Percentiles rank a stretch among this genome's conserved stretches.
These are phyloP conservation scores for Aspergillus spinulosporus DNA, from an alignment of 2,329 filamentous ascomycete genomes.

Conservation along the genomic window DNA sequence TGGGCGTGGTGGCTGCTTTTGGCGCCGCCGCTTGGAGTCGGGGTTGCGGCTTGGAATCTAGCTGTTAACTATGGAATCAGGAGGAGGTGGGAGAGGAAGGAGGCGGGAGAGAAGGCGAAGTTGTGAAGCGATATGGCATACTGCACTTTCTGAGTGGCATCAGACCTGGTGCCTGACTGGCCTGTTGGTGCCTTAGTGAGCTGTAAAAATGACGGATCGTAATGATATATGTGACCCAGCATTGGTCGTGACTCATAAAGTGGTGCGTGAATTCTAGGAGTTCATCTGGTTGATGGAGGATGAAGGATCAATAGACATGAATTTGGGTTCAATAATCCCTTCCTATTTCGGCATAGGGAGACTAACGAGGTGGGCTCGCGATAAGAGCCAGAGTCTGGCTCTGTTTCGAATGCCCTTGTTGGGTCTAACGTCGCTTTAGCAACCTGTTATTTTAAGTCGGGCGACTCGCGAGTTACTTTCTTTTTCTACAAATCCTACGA, in stretches of 20 bases:
- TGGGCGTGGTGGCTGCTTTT: constrained; percentile 73
- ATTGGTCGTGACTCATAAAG: background rate
- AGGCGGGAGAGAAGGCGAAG: constrained; percentile 60
- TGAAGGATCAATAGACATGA: constrained; percentile 11
- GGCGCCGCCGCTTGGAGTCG: constrained; percentile 72
- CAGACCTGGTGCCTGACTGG: background rate
- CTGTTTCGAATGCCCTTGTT: background rate
- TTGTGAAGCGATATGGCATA: constrained; percentile 41
- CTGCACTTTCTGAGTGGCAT: too few relatives aligned
- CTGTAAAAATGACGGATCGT: background rate
- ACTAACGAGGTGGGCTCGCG: background rate
- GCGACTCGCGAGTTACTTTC: background rate
- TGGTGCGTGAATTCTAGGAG: too few relatives aligned
- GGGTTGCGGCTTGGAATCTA: constrained; percentile 69
- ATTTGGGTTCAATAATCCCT: constrained; percentile 10
- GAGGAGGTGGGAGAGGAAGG: constrained; percentile 65
- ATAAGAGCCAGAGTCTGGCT: background rate
- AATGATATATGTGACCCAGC: background rate
- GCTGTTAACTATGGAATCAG: constrained; percentile 71
- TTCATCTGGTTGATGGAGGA: background rate
- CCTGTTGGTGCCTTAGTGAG: background rate
- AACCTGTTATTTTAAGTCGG: background rate
- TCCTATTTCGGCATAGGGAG: constrained; percentile 6
- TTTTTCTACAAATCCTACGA: background rate
- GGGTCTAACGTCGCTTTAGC: background rate